Evolutionary conservation across 495 filamentous ascomycete genomes (phyloP).

Genomic region (Pyronema omphalodes): DNA sequence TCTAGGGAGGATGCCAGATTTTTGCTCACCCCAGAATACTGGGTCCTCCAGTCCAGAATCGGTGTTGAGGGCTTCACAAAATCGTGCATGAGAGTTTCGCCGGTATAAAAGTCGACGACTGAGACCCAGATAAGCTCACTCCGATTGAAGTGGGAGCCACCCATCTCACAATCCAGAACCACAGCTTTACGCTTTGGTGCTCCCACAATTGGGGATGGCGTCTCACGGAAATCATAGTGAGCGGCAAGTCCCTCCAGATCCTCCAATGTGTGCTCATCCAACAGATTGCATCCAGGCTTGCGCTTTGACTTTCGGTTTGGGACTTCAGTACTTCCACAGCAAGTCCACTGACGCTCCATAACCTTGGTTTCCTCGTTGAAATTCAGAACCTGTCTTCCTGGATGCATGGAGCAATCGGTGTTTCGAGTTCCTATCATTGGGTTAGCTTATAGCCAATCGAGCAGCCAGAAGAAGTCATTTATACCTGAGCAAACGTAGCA

Average conservation of each 20-base stretch:
- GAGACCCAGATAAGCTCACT: conserved; percentile 84
- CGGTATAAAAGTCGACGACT: conserved; percentile 64
- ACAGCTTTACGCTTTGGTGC: conserved; percentile 26
- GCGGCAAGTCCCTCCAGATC: background rate
- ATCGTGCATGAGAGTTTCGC: conserved; percentile 56
- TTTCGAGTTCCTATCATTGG: too few relatives aligned
- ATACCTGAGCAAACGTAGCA: too few relatives aligned
- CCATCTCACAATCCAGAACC: conserved; percentile 93
- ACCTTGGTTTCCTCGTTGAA: too few relatives aligned
- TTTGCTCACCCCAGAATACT: conserved; percentile 57
- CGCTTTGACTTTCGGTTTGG: too few relatives aligned
- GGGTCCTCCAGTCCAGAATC: conserved; percentile 72
- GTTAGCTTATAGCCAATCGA: too few relatives aligned
- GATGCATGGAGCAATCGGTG: too few relatives aligned
- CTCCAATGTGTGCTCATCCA: background rate
- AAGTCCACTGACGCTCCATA: too few relatives aligned
- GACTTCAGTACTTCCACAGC: too few relatives aligned
- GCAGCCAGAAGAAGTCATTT: too few relatives aligned
- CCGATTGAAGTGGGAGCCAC: conserved; percentile 59
- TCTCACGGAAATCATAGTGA: background rate
- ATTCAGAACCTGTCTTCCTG: too few relatives aligned
- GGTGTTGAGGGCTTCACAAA: conserved; percentile 70
- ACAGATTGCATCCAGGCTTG: background rate
- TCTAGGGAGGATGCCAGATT: conserved; percentile 6
- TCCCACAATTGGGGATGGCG: background rate